Conservation (phyloP, 192 early-diverging fungal genomes). For the Coemansia sp. region DNA sequence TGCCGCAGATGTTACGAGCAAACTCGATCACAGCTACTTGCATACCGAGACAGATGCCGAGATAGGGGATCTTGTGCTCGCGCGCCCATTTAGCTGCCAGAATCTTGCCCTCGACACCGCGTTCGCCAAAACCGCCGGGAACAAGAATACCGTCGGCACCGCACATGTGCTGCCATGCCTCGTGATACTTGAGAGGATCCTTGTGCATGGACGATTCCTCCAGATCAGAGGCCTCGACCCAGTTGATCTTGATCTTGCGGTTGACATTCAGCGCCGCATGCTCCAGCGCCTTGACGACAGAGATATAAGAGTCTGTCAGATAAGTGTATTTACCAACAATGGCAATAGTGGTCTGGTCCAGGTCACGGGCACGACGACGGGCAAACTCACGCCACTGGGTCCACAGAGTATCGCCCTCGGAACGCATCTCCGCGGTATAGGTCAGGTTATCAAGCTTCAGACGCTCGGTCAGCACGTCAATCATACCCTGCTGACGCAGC, state of each 20-base stretch:
- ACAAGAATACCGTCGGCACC: slow-evolving; percentile 91
- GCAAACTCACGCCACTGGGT: slow-evolving; percentile 84
- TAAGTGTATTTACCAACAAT: slow-evolving; percentile 97
- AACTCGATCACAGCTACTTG: slow-evolving; percentile 98
- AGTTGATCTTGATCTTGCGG: slow-evolving; percentile 78
- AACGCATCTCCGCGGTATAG: slow-evolving; percentile 57
- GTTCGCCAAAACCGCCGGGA: slow-evolving; percentile 95
- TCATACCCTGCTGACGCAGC: slow-evolving; percentile 80
- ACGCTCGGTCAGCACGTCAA: slow-evolving; percentile 78
- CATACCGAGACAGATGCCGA: slow-evolving; percentile 97
- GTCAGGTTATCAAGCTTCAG: slow-evolving; percentile 67
- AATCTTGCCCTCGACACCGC: slow-evolving; percentile 97
- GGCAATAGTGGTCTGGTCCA: slow-evolving; percentile 83
- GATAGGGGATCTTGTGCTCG: slow-evolving; percentile 95
- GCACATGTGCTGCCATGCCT: slow-evolving; percentile 91
- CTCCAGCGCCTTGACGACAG: slow-evolving; percentile 94
- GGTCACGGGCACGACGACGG: slow-evolving; percentile 69
- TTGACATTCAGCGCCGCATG: slow-evolving; percentile 87
- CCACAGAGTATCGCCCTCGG: slow-evolving; percentile 67
- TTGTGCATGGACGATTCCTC: slow-evolving; percentile 69
- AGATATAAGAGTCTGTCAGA: slow-evolving; percentile 96
- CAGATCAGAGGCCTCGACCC: slow-evolving; percentile 95
- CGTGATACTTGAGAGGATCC: slow-evolving; percentile 92
- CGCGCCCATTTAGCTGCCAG: slow-evolving; percentile 95
- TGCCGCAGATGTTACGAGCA: slow-evolving; percentile 86